Evolutionary conservation across 2,329 filamentous ascomycete genomes (phyloP).

Genomic region (Venturiaceae sp.): DNA sequence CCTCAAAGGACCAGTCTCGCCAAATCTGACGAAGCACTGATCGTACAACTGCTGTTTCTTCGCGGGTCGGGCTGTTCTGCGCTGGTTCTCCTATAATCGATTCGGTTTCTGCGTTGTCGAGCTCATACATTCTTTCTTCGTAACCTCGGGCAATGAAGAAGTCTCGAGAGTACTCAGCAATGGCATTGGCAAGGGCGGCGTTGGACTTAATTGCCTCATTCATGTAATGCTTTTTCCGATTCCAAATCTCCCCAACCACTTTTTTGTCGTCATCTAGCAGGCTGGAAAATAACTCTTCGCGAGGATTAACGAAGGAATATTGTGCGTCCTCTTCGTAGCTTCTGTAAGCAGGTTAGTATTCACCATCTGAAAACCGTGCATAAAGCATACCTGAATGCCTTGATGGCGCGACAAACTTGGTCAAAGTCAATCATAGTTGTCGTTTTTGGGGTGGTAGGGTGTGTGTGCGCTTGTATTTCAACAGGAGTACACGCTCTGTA

Average conservation of each 20-base stretch:
- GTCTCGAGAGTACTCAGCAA: background rate
- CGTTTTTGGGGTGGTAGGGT: no score
- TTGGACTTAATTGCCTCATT: background rate
- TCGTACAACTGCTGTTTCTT: constrained; percentile 3
- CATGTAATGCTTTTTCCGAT: background rate
- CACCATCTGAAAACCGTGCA: no score
- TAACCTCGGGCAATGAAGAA: background rate
- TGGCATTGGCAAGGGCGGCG: background rate
- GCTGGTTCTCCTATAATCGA: background rate
- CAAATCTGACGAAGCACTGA: constrained; percentile 5
- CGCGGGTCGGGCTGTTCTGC: background rate
- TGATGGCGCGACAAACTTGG: background rate
- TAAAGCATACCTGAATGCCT: background rate
- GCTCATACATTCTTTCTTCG: background rate
- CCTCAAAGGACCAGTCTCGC: constrained; percentile 3
- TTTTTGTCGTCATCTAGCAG: background rate
- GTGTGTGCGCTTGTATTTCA: background rate
- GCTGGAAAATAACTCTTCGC: background rate
- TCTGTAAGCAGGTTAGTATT: background rate
- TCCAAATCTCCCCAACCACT: background rate
- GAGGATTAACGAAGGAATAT: background rate
- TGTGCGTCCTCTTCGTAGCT: background rate
- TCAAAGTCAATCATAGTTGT: background rate
- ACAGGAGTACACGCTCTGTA: no score
- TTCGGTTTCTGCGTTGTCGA: no score